Conservation (phyloP, 176 grass and related monocot genomes). For the Miscanthus lutarioriparius region DNA sequence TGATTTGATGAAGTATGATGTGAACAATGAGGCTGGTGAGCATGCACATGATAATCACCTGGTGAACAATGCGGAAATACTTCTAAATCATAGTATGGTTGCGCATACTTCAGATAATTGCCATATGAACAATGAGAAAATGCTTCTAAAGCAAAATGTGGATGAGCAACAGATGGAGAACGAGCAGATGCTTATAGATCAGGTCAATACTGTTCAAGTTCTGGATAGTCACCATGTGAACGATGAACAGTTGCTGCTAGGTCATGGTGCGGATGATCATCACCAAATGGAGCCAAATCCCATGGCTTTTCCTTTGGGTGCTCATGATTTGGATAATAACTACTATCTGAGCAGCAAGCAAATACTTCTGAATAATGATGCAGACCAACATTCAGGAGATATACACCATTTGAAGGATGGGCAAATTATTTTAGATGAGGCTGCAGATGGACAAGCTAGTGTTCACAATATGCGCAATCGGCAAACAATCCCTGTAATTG, state of each 20-base stretch:
- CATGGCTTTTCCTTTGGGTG: slow-evolving; percentile 16
- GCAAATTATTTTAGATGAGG: slow-evolving; percentile 34
- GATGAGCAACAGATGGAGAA: slow-evolving; percentile 7
- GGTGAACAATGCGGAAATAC: neutral
- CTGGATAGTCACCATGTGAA: neutral
- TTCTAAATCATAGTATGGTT: neutral
- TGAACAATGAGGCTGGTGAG: neutral
- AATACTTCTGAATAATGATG: slow-evolving; percentile 9
- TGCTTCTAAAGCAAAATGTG: slow-evolving; percentile 21
- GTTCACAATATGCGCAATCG: slow-evolving; percentile 23
- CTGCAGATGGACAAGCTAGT: slow-evolving; percentile 2
- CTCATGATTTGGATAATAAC: slow-evolving; percentile 14
- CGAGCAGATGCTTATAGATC: neutral
- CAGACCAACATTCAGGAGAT: slow-evolving; percentile 3
- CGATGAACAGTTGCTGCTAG: neutral
- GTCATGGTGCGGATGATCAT: slow-evolving; percentile 14
- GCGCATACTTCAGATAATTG: neutral
- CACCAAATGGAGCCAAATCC: slow-evolving; percentile 12
- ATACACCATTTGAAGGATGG: slow-evolving; percentile 25
- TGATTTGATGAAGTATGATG: slow-evolving; percentile 9
- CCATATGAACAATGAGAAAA: slow-evolving; percentile 25
- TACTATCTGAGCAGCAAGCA: slow-evolving; percentile 26
- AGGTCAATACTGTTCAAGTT: neutral
- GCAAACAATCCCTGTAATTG: slow-evolving; percentile 40
- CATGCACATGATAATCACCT: slow-evolving; percentile 5